phyloP scores from a whole-genome alignment of 1,284 basidiomycete species.

The Ganoderma multipileum region DNA sequence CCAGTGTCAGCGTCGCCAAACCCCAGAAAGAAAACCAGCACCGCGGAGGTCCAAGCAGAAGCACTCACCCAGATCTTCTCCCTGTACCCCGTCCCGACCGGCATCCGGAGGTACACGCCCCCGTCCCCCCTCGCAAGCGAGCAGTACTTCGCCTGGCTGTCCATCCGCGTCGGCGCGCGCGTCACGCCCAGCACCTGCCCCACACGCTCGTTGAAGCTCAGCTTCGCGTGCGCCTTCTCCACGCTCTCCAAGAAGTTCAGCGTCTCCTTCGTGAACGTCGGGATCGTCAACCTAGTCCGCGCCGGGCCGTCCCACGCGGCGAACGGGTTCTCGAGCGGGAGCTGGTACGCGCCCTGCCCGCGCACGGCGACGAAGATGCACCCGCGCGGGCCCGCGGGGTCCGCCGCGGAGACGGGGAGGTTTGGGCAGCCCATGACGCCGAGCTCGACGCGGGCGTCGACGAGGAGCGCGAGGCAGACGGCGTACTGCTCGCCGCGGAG shows the following conservation, averaged over 20 bases:
- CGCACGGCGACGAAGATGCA: slow-evolving; percentile 86
- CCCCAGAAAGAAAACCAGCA: too few species aligned
- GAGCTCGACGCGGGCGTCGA: slow-evolving; percentile 84
- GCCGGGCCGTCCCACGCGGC: slow-evolving; percentile 30
- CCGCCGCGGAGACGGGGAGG: slow-evolving; percentile 66
- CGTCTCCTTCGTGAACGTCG: slow-evolving; percentile 49
- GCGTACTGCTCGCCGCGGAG: slow-evolving; percentile 97
- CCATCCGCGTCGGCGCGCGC: slow-evolving; percentile 84
- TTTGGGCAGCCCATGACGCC: slow-evolving; percentile 98
- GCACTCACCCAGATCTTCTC: slow-evolving; percentile 60
- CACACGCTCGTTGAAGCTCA: slow-evolving; percentile 82
- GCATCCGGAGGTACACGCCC: slow-evolving; percentile 90
- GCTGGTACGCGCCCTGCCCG: slow-evolving; percentile 84
- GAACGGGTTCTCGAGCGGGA: slow-evolving; percentile 41
- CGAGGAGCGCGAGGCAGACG: slow-evolving; percentile 92
- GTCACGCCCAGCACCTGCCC: slow-evolving; percentile 76
- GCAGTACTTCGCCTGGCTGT: slow-evolving; percentile 97
- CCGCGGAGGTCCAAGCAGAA: too few species aligned
- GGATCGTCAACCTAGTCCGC: slow-evolving; percentile 53
- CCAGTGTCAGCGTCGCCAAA: too few species aligned
- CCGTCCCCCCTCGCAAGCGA: slow-evolving; percentile 90
- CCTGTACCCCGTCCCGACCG: slow-evolving; percentile 60
- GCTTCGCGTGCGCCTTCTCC: slow-evolving; percentile 92
- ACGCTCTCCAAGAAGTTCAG: slow-evolving; percentile 91
- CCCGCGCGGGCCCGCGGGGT: slow-evolving; percentile 71